A percentile compares a stretch with the other conserved stretches of the same genome.
phyloP scores from a whole-genome alignment of 1,284 basidiomycete species.

The Cutaneotrichosporon dermatis region DNA sequence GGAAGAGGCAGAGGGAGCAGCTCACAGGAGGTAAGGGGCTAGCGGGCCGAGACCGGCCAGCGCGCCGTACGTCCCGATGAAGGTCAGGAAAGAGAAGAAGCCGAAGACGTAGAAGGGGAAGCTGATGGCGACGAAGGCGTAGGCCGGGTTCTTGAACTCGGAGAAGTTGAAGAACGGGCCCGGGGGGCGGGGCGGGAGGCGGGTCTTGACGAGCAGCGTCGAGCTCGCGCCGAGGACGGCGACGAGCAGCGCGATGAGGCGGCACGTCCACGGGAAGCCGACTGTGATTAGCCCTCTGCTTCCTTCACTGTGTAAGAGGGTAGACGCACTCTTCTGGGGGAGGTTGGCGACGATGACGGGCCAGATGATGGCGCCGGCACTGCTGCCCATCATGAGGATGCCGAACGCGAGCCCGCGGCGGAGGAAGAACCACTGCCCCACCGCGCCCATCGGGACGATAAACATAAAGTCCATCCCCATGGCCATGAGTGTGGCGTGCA shows the following conservation, averaged over 20 bases:
- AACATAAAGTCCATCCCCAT: constrained; percentile 39
- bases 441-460: constrained; percentile 37
- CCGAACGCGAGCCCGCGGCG: constrained; percentile 39
- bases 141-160: constrained; percentile 32
- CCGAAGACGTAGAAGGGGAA: constrained; percentile 30
- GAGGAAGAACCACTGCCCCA: constrained; percentile 40
- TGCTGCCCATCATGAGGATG: constrained; percentile 31
- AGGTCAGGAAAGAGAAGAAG: constrained; percentile 35
- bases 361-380: constrained; percentile 38
- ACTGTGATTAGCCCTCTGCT: constrained; percentile 8
- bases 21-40: constrained; percentile 36
- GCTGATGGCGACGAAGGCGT: constrained; percentile 23
- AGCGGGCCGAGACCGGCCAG: constrained; percentile 27
- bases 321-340: constrained; percentile 16
- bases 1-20: too few species aligned
- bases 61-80: constrained; percentile 36
- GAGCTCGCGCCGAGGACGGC: constrained; percentile 21
- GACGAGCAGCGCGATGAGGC: constrained; percentile 37
- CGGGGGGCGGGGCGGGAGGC: constrained; percentile 33
- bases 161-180: constrained; percentile 32
- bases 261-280: constrained; percentile 40
- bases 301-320: too few species aligned
- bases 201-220: constrained; percentile 32
- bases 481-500: constrained; percentile 32
- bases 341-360: constrained; percentile 39